phyloP scores from a whole-genome alignment of 345 rosid species.

The Microthlaspi erraticum region DNA sequence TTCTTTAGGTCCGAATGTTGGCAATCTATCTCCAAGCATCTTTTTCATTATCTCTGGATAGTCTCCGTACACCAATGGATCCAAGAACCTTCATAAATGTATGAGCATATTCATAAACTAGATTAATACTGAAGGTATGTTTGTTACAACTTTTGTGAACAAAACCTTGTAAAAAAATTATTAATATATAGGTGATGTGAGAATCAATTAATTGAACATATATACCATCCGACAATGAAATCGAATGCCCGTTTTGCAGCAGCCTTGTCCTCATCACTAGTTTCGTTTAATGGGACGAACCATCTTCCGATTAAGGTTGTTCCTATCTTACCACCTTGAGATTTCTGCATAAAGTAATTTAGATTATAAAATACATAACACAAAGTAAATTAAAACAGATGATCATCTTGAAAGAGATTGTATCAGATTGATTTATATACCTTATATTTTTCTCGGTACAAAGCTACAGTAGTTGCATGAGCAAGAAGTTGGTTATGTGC shows the following conservation, averaged over 20 bases:
- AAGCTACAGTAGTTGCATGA: constrained; percentile 45
- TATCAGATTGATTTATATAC: too few relatives aligned
- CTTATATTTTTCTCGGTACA: constrained; percentile 42
- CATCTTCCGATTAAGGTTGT: constrained; percentile 30
- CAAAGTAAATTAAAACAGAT: too few relatives aligned
- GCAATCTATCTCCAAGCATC: constrained; percentile 36
- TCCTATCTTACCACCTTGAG: constrained; percentile 36
- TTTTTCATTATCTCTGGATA: too few relatives aligned
- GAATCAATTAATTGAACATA: background rate
- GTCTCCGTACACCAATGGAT: constrained; percentile 37
- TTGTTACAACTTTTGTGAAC: background rate
- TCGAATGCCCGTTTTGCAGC: constrained; percentile 38
- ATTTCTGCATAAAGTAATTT: constrained; percentile 13
- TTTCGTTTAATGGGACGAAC: constrained; percentile 22
- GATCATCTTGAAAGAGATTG: too few relatives aligned
- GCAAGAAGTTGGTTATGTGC: too few relatives aligned
- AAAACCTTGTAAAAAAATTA: too few relatives aligned
- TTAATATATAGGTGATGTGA: background rate
- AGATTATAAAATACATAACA: background rate
- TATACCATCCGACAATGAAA: constrained; percentile 42
- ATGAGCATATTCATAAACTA: too few relatives aligned
- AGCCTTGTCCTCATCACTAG: constrained; percentile 12
- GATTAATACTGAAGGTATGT: too few relatives aligned
- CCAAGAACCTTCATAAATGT: constrained; percentile 34
- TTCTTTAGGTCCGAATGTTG: constrained; percentile 17